phyloP scores from a whole-genome alignment of 495 filamentous ascomycete species.

The Xylaria acuta region DNA sequence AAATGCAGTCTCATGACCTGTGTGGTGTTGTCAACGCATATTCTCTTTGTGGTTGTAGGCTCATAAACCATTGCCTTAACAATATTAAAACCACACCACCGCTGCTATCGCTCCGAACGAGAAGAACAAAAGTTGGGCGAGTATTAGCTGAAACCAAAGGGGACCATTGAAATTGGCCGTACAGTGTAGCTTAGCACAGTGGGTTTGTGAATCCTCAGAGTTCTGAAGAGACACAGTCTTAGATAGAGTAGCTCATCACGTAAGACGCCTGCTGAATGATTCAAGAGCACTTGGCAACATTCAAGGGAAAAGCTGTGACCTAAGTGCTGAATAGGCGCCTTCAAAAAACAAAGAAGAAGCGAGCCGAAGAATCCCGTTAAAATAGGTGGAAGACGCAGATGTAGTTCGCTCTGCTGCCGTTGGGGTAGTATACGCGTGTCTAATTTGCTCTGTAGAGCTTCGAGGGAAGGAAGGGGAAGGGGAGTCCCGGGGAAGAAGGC shows the following conservation, averaged over 20 bases:
- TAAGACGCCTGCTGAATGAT: not conserved
- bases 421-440: not conserved
- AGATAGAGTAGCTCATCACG: not conserved
- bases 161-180: not conserved
- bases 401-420: not conserved
- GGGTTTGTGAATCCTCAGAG: not conserved
- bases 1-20: not conserved
- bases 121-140: not conserved
- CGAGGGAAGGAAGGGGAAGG: not conserved
- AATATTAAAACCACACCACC: not conserved
- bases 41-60: not conserved
- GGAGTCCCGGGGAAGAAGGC: not conserved
- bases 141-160: not conserved
- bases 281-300: not conserved
- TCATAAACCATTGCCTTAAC: not conserved
- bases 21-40: not conserved
- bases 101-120: not conserved
- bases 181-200: not conserved
- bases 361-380: too few relatives aligned
- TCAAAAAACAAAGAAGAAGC: not conserved
- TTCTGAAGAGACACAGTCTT: not conserved
- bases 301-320: not conserved
- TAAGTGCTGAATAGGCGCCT: not conserved
- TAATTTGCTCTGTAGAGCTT: not conserved
- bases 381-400: not conserved